phyloP scores from a whole-genome alignment of 352 stramenopile genomes.

The Phytophthora fragariaefolia region DNA sequence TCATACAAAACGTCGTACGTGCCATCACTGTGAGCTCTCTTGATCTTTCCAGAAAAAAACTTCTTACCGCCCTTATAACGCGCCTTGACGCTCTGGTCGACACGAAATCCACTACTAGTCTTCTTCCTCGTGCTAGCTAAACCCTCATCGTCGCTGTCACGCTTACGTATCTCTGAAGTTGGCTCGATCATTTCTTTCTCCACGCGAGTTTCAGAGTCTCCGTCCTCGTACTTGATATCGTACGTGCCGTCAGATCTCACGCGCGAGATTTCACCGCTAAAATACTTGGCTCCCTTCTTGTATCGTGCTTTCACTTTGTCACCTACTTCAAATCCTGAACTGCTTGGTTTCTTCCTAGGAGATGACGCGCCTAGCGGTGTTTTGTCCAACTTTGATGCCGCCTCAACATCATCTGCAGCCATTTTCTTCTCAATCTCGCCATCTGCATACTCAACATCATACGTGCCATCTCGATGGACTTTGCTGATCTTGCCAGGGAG shows the following conservation, averaged over 20 bases:
- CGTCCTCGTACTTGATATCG: slow-evolving; percentile 73
- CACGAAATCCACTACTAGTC: slow-evolving; percentile 20
- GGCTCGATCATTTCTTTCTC: slow-evolving; percentile 28
- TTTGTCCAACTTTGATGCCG: slow-evolving; percentile 3
- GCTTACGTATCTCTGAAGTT: neutral
- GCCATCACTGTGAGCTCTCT: slow-evolving; percentile 50
- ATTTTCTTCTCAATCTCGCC: slow-evolving; percentile 54
- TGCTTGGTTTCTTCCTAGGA: slow-evolving; percentile 25
- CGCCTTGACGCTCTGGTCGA: slow-evolving; percentile 47
- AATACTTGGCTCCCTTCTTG: slow-evolving; percentile 48
- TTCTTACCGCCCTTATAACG: slow-evolving; percentile 57
- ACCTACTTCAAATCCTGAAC: slow-evolving; percentile 29
- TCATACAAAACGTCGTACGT: slow-evolving; percentile 77
- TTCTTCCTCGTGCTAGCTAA: slow-evolving; percentile 14
- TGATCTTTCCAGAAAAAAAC: slow-evolving; percentile 60
- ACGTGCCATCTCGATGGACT: slow-evolving; percentile 62
- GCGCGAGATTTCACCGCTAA: slow-evolving; percentile 47
- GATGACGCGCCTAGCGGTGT: slow-evolving; percentile 19
- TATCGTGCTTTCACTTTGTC: slow-evolving; percentile 52
- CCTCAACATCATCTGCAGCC: slow-evolving; percentile 25
- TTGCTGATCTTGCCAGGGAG: slow-evolving; percentile 67
- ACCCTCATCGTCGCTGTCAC: slow-evolving; percentile 18
- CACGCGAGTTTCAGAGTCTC: slow-evolving; percentile 49
- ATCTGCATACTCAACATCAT: slow-evolving; percentile 70
- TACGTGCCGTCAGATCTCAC: slow-evolving; percentile 66